Percentiles rank a stretch among this genome's conserved stretches.
These are phyloP conservation scores for Phoma sp. DNA, from an alignment of 2,329 filamentous ascomycete genomes.

Conservation along the genomic window DNA sequence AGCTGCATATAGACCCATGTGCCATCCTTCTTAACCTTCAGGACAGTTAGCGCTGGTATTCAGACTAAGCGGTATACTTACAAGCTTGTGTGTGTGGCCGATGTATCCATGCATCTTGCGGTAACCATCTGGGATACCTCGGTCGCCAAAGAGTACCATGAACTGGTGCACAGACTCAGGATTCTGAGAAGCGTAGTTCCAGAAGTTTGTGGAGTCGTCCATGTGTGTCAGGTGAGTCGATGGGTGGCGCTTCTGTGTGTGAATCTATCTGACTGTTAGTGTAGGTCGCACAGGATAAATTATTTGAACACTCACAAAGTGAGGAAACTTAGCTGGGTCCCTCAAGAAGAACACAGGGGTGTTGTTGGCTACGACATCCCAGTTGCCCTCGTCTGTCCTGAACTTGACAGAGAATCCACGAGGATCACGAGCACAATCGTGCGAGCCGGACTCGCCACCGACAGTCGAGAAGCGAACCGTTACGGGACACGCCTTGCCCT, in stretches of 20 bases:
- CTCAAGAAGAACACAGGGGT: conserved; percentile 78
- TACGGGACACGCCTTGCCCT: conserved; percentile 72
- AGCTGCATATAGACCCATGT: conserved; percentile 61
- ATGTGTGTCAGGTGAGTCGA: conserved; percentile 72
- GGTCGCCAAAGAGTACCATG: conserved; percentile 61
- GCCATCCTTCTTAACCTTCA: conserved; percentile 57
- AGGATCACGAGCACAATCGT: conserved; percentile 74
- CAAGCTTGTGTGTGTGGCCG: conserved; percentile 58
- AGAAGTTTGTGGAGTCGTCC: conserved; percentile 69
- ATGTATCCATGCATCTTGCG: conserved; percentile 62
- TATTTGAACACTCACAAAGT: conserved; percentile 2
- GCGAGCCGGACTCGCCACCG: conserved; percentile 73
- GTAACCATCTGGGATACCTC: conserved; percentile 62
- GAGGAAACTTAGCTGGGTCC: conserved; percentile 69
- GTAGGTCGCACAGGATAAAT: too few relatives aligned
- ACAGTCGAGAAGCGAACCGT: conserved; percentile 77
- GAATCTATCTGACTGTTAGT: conserved; percentile 63
- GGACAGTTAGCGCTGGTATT: too few relatives aligned
- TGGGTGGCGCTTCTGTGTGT: conserved; percentile 77
- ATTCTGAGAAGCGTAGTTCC: conserved; percentile 64
- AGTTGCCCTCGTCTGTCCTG: conserved; percentile 75
- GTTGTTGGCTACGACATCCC: conserved; percentile 75
- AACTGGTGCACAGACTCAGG: conserved; percentile 62
- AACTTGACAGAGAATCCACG: conserved; percentile 77
- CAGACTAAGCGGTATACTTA: background rate